phyloP scores from a whole-genome alignment of 768 basidiomycete genomes.

The Agaricus blazei region DNA sequence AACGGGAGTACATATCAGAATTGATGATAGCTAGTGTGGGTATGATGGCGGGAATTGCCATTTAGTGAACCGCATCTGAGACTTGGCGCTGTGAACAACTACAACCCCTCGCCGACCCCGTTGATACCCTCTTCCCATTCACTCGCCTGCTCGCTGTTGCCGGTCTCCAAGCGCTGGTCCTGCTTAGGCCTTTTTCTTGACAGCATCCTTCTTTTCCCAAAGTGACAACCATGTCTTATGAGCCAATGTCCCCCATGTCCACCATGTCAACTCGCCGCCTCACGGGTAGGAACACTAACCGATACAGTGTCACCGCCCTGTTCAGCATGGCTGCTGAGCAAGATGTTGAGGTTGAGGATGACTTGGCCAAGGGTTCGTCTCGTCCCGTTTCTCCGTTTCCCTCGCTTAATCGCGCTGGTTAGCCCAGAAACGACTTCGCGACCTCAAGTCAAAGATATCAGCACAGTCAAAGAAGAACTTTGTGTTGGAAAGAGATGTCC shows the following conservation, averaged over 20 bases:
- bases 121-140: conserved; percentile 9
- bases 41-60: conserved; percentile 5
- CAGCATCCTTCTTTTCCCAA: conserved; percentile 14
- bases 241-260: conserved; percentile 57
- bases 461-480: conserved; percentile 99
- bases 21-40: neutral
- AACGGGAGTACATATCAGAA: too few species aligned
- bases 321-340: conserved; percentile 99
- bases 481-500: conserved; percentile 96
- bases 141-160: conserved; percentile 15
- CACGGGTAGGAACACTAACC: conserved; percentile 92
- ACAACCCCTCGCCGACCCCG: neutral
- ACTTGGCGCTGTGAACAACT: neutral
- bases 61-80: conserved; percentile 7
- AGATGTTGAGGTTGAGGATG: conserved; percentile 97
- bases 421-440: conserved; percentile 97
- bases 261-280: conserved; percentile 70
- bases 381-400: conserved; percentile 2
- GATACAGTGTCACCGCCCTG: conserved; percentile 92
- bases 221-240: conserved; percentile 52
- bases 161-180: conserved; percentile 15
- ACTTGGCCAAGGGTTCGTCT: conserved; percentile 84
- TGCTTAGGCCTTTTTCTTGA: conserved; percentile 10
- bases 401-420: conserved; percentile 6
- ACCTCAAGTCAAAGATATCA: conserved; percentile 95